Evolutionary conservation across 1,284 basidiomycete genomes (phyloP).

Genomic region (Dichomitus squalens): DNA sequence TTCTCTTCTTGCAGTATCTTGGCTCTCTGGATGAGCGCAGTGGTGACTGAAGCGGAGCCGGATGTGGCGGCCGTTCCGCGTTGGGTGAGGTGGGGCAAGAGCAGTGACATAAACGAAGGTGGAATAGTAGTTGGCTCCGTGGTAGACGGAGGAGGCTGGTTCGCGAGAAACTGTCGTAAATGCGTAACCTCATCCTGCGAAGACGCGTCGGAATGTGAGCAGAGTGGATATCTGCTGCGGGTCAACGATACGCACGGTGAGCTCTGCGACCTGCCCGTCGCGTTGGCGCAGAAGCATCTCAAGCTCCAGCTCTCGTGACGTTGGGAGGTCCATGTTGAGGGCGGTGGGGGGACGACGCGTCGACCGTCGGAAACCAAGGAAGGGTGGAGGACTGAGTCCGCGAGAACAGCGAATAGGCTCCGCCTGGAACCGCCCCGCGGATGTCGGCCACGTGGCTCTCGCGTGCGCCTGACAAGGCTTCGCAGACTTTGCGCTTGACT

Average conservation of each 20-base stretch:
- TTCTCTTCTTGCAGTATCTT: slow-evolving; percentile 79
- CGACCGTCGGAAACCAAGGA: slow-evolving; percentile 26
- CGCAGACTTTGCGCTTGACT: no score
- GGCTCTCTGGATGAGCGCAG: slow-evolving; percentile 71
- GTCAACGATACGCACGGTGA: slow-evolving; percentile 55
- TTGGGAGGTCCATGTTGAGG: slow-evolving; percentile 64
- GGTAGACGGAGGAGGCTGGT: slow-evolving; percentile 57
- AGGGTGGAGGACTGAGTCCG: slow-evolving; percentile 22
- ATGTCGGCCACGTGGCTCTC: slow-evolving; percentile 30
- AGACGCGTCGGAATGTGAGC: slow-evolving; percentile 19
- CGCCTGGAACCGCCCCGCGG: slow-evolving; percentile 29
- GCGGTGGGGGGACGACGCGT: slow-evolving; percentile 20
- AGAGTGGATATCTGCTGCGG: slow-evolving; percentile 12
- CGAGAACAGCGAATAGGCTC: slow-evolving; percentile 25
- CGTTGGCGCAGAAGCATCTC: slow-evolving; percentile 72
- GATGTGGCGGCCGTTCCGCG: slow-evolving; percentile 39
- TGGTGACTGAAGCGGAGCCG: slow-evolving; percentile 59
- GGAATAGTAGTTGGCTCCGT: slow-evolving; percentile 68
- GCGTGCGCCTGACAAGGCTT: slow-evolving; percentile 14
- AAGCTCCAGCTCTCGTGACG: slow-evolving; percentile 74
- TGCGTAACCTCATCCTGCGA: slow-evolving; percentile 67
- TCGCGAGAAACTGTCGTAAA: slow-evolving; percentile 61
- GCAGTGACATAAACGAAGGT: slow-evolving; percentile 62
- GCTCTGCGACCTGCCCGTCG: slow-evolving; percentile 67
- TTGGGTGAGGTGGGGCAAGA: slow-evolving; percentile 63